phyloP scores from a whole-genome alignment of 2,329 filamentous ascomycete species.

The Tolypocladium inflatum region DNA sequence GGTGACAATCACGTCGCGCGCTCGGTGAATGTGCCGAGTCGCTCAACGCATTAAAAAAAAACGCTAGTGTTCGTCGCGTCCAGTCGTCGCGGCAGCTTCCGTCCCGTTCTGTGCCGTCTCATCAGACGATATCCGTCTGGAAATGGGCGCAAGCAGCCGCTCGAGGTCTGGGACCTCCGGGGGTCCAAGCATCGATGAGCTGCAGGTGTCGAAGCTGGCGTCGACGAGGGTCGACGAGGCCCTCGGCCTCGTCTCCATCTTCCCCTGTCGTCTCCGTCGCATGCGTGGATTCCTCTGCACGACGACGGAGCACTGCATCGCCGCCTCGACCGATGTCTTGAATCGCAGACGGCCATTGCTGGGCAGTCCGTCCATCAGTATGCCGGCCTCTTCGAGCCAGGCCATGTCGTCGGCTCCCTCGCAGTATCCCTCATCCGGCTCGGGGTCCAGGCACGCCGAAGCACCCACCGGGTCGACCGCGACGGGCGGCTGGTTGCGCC shows the following conservation, averaged over 20 bases:
- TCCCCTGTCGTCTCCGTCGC: constrained; percentile 6
- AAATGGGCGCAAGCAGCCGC: neutral
- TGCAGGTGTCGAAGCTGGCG: neutral
- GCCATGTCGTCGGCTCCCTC: constrained; percentile 3
- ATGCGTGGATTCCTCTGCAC: constrained; percentile 6
- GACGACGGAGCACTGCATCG: constrained; percentile 6
- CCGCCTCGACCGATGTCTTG: constrained; percentile 5
- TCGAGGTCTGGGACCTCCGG: neutral
- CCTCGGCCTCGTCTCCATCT: neutral
- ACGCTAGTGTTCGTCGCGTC: neutral
- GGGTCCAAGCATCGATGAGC: neutral
- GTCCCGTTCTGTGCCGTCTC: neutral
- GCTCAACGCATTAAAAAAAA: neutral
- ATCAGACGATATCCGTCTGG: neutral
- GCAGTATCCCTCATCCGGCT: constrained; percentile 6
- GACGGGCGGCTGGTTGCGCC: neutral
- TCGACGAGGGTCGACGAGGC: neutral
- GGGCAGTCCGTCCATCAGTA: neutral
- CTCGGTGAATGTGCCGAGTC: neutral
- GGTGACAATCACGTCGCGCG: neutral
- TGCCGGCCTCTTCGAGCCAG: neutral
- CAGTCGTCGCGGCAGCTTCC: neutral
- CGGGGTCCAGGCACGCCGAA: neutral
- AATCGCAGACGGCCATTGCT: constrained; percentile 3
- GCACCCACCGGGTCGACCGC: neutral